These are phyloP conservation scores for Castanea sativa DNA, from an alignment of 306 rosid species.

Conservation along the genomic window DNA sequence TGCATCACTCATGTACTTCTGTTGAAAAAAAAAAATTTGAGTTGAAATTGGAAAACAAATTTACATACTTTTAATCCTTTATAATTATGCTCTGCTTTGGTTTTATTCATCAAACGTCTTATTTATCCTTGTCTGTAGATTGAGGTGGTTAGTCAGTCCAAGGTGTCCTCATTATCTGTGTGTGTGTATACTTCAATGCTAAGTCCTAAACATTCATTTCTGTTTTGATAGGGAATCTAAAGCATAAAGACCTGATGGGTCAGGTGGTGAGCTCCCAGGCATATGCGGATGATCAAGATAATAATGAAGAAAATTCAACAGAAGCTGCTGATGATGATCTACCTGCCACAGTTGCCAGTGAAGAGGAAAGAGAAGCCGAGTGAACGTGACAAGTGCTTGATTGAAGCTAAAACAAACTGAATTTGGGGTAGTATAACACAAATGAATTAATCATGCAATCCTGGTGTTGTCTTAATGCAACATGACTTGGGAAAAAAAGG, in stretches of 20 bases:
- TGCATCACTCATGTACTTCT: neutral
- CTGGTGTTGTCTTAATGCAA: too few relatives aligned
- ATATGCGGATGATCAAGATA: constrained; percentile 19
- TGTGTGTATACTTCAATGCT: neutral
- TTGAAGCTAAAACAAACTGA: too few relatives aligned
- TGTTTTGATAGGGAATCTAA: constrained; percentile 31
- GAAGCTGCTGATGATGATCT: constrained; percentile 16
- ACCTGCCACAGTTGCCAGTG: constrained; percentile 20
- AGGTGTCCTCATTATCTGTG: neutral
- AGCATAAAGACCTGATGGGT: constrained; percentile 42
- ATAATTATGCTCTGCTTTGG: neutral
- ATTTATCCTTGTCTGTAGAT: neutral
- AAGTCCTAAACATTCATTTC: neutral
- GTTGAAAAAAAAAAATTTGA: neutral
- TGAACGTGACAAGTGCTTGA: neutral
- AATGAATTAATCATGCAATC: too few relatives aligned
- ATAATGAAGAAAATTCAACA: constrained; percentile 8
- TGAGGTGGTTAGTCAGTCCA: neutral
- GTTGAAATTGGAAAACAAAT: neutral
- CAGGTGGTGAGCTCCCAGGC: constrained; percentile 42
- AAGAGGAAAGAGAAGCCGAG: constrained; percentile 23
- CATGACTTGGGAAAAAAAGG: too few relatives aligned
- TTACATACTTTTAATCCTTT: neutral
- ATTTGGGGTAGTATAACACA: too few relatives aligned
- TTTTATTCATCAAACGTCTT: neutral